Evolutionary conservation across 225 moss, liverwort and hornwort species (phyloP), one percentile per base, ranked within the genome.

Genomic region (Pseudoscleropodium purum): DNA sequence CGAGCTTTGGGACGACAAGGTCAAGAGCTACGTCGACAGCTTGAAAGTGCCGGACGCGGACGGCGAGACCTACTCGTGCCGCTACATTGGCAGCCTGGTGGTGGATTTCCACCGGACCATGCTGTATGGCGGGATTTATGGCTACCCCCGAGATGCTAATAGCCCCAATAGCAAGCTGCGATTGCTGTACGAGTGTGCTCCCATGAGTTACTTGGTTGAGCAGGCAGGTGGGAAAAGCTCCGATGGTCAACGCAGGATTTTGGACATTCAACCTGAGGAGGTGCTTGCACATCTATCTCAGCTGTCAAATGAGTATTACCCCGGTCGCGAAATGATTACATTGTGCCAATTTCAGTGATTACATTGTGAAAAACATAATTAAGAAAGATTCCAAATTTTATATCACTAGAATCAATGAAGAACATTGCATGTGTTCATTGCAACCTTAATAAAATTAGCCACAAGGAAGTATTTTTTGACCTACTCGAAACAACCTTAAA

Each of bases 151-250:
- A 36, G 98, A 98, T 87, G 90, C 93, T 69, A 98, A 98, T 88
- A 97, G 95, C 70, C 90, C 94, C 37, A 96, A 90, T 56, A 97
- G 98, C 81, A 98, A 98, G 89, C 91, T 98, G 87, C 91, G 97
- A 83, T 90, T 98, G 93, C 92, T 98, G 19, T 98, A 97, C 47
- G 98, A 98, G 85, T 98, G 98, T 81, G 98, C 98, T 78, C 98
- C 98, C 27, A 98, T 98, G 96, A 98, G 98, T 91, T 98, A 91
- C 87, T 94, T 98, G 91, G 94, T 97, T 21, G 98, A 98, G 93
- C 98, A 98, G 91, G 98, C 98, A 10, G 98, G 97, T 82, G 98
- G 98, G 45, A 96, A 96, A 88, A 97, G 98, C 51, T 98, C 97
- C 39, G 98, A 98, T 81, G 97, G 98, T 24, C 90, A 92, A 79